Evolutionary conservation across 1,139 yeast species (phyloP), one percentile per base, ranked within the genome.

Genomic region (Yamadazyma sp.): DNA sequence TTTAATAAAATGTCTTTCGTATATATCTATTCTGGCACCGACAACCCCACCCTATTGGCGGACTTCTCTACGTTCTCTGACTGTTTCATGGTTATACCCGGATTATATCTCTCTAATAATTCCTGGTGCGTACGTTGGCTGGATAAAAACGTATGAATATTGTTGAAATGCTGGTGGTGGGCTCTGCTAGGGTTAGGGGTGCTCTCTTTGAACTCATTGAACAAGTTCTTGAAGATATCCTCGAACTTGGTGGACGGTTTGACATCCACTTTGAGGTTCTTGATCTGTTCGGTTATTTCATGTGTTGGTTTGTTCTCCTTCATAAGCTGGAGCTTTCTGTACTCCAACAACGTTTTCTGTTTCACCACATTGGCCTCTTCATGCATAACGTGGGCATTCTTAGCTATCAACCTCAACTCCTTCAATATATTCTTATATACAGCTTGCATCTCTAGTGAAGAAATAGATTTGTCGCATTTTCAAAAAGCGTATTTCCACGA

Each of bases 11-110:
- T n/a, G n/a, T n/a, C n/a, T n/a, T n/a, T n/a, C n/a, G n/a, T n/a
- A n/a, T n/a, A n/a, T n/a, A n/a, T n/a, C 18, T 18, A 29, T 12
- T 60, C 53, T 13, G 68, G 68, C 8, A 61, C 62, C 16, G 45
- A 41, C 31, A 90, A 72, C 0, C 98, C 98, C 11, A 92, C 98
- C 46, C 82, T 74, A 41, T 82, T 75, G 4, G 97, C 98, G 3
- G 95, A 83, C 53, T 77, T 78, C 51, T 80, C 70, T 18, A 90
- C 82, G 42, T 84, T 81, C 44, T 90, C 96, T 41, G 76, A 78
- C 52, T 86, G 95, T 23, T 80, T 76, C 80, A 85, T 77, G 29
- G 78, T 76, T 46, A 86, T 71, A 1, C 95, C 95, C 2, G 95
- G 92, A 54, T 90, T 88, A 61, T 90, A 90, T 49, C 95, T 74